phyloP scores from a whole-genome alignment of 805 yeast species.

The Ogataea philodendri region DNA sequence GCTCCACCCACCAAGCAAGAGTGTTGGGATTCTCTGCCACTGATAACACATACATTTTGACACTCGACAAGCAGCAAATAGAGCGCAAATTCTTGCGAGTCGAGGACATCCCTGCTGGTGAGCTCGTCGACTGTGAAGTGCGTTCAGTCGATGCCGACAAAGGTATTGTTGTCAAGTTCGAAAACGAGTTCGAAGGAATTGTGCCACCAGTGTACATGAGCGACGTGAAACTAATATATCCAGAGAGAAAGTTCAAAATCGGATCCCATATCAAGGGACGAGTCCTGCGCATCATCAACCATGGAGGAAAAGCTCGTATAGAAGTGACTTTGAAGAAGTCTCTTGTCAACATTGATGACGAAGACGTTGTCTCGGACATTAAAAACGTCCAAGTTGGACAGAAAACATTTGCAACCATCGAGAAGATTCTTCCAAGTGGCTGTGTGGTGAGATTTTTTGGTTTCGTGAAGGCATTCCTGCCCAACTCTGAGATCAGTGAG shows the following conservation, averaged over 20 bases:
- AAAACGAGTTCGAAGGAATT: constrained; percentile 66
- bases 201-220: constrained; percentile 78
- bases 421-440: constrained; percentile 69
- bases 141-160: constrained; percentile 54
- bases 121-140: constrained; percentile 53
- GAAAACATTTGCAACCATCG: constrained; percentile 71
- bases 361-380: constrained; percentile 43
- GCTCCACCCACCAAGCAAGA: constrained; percentile 73
- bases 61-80: constrained; percentile 65
- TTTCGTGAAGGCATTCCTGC: constrained; percentile 71
- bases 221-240: constrained; percentile 79
- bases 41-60: constrained; percentile 66
- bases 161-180: constrained; percentile 68
- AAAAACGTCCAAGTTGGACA: constrained; percentile 43
- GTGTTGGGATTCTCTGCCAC: constrained; percentile 64
- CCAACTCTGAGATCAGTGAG: constrained; percentile 86
- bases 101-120: constrained; percentile 77
- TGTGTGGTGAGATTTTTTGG: constrained; percentile 85
- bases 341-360: constrained; percentile 63
- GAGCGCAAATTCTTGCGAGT: constrained; percentile 63
- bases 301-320: constrained; percentile 47
- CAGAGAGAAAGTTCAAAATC: constrained; percentile 87
- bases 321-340: constrained; percentile 79
- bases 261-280: constrained; percentile 81
- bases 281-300: constrained; percentile 49